Evolutionary conservation across 176 grass and related monocot genomes (phyloP), one percentile per base, ranked within the genome.

Genomic region (Thalia dealbata): DNA sequence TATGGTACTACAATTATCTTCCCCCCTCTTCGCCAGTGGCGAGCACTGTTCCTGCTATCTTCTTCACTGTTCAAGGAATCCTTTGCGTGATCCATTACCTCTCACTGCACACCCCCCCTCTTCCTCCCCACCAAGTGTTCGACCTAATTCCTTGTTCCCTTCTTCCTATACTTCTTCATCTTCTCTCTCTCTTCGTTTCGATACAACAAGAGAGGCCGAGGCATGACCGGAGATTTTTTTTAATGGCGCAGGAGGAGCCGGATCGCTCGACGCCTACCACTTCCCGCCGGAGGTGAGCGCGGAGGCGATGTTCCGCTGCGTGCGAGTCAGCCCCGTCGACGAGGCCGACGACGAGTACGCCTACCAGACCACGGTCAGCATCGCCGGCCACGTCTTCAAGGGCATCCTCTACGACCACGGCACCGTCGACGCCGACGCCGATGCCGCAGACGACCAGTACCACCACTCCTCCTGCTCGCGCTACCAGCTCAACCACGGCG

Each of bases 331-430:
- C 0, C 76, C 87, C 14, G 61, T 97, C 8, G 95, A 97, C 43
- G 84, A 88, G 73, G 79, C 77, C 6, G 85, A 97, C 59, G 82
- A 78, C 24, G 95, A 97, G 78, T 86, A 88, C 9, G 95, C 95
- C 14, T 97, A 97, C 73, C 95, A 88, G 70, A 91, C 90, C 38
- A 73, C 87, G 6, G 87, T 97, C 69, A 86, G 79, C 74, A 97
- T 97, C 67, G 90, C 82, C 64, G 95, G 95, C 16, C 95, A 92
- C 61, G 81, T 97, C 16, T 97, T 97, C 87, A 92, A 91, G 73
- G 95, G 95, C 70, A 91, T 97, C 52, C 85, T 97, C 11, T 91
- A 92, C 51, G 95, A 92, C 62, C 83, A 88, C 72, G 95, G 95
- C 0, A 87, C 87, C 2, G 85, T 80, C 21, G 29, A 70, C 26